phyloP scores from a whole-genome alignment of 345 rosid species.

The Murraya paniculata region DNA sequence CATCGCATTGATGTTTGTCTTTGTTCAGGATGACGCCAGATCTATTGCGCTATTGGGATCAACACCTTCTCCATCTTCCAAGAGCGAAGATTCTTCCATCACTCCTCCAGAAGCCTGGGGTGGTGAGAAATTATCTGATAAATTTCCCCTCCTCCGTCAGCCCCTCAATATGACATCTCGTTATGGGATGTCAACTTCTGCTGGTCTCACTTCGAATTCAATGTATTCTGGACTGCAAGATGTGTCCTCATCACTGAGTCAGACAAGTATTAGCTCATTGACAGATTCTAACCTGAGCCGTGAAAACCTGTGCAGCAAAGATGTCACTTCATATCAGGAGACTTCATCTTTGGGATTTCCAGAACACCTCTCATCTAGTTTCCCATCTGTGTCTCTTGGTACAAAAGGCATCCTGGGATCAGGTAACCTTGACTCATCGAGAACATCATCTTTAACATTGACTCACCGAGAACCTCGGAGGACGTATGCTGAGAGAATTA shows the following conservation, averaged over 20 bases:
- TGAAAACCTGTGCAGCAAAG: conserved; percentile 49
- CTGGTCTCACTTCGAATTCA: conserved; percentile 58
- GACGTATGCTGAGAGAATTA: conserved; percentile 83
- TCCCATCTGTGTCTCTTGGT: conserved; percentile 41
- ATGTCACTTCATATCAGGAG: conserved; percentile 49
- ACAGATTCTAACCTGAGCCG: conserved; percentile 35
- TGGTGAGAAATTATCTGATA: conserved; percentile 82
- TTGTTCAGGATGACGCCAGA: conserved; percentile 59
- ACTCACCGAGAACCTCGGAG: conserved; percentile 39
- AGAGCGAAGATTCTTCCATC: conserved; percentile 68
- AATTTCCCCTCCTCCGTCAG: conserved; percentile 49
- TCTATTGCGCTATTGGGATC: conserved; percentile 44
- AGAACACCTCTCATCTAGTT: conserved; percentile 55
- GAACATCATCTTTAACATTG: conserved; percentile 44
- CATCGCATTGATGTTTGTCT: background rate
- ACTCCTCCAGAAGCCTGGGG: conserved; percentile 99
- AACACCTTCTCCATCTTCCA: conserved; percentile 63
- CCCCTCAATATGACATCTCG: conserved; percentile 57
- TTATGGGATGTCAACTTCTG: conserved; percentile 49
- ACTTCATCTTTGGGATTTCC: conserved; percentile 43
- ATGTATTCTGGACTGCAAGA: conserved; percentile 68
- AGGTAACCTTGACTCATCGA: conserved; percentile 48
- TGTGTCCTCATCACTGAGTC: conserved; percentile 50
- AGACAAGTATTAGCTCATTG: conserved; percentile 40
- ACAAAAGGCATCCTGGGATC: conserved; percentile 44